Base-by-base conservation (phyloP, 768 basidiomycete species). In the Terana coerulea region DNA sequence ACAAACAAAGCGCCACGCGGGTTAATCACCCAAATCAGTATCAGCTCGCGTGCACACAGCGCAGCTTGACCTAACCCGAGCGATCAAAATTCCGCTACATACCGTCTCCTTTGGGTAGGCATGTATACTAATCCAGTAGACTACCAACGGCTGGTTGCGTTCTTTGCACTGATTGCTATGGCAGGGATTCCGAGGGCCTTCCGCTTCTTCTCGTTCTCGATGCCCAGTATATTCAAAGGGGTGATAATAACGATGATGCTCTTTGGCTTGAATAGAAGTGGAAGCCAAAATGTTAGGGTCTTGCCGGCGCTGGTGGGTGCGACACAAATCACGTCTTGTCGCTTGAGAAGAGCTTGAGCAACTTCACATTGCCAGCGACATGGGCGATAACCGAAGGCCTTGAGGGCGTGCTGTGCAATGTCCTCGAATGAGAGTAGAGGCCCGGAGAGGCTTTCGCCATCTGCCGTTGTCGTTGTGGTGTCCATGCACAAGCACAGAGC, bases 141-240 rank as follows among this genome's bases (percentile, higher is more conserved):
- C n/a, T n/a, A n/a, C n/a, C n/a, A n/a, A n/a, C n/a, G n/a, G n/a
- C n/a, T 29, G 7, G 53, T 58, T 1, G 53, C 53, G 14, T 24
- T 55, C 17, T 50, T 24, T 1, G 41, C 35, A 11, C 52, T 53
- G 1, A 70, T 50, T 0, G 57, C 25, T 8, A 65, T 56, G 3
- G 59, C 62, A 1, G 26, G 22, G 0, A 70, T 55, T 2, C 59
- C 61, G 5, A 47, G 30, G 0, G 33, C 44, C 2, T 43, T 36
- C 1, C 67, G 52, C 15, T 57, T 21, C 2, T 41, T 36, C 3
- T 53, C 55, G 53, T 63, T 66, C 48, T 72, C 66, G 11, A 57
- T 51, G 10, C 67, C 67, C 1, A 72, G 61, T 2, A 70, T 49
- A 42, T 67, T 70, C 2, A 69, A 53, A 3, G 67, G 62, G 4